Evolutionary conservation across 495 filamentous ascomycete genomes (phyloP), one percentile per base, ranked within the genome.

Genomic region (Trichoderma gamsii): DNA sequence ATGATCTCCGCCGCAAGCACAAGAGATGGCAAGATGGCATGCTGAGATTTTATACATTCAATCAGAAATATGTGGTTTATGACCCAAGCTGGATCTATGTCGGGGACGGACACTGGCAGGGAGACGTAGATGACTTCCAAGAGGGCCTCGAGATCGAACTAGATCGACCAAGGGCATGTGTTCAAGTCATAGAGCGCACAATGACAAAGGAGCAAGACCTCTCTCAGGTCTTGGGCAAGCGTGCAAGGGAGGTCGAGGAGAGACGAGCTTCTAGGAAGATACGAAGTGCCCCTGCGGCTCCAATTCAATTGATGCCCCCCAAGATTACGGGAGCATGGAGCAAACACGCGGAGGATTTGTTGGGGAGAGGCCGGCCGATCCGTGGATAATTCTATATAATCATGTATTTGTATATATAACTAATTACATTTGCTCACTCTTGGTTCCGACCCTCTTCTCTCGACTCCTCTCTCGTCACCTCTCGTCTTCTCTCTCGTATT

Each of bases 1-100:
- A 89, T 70, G 93, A 97, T 73, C 75, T 96, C 65, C 86, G 88
- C 11, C 85, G 90, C 65, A 97, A 97, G 77, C 86, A 89, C 66
- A 97, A 97, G 77, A 80, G 90, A 63, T 97, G 93, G 93, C 91
- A 94, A 71, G 93, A 97, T 89, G 93, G 93, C 52, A 86, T 88
- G 61, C 83, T 97, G 41, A 87, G 89, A 66, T 96, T 87, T 73
- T 93, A 97, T 75, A 90, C 90, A 2, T 96, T 96, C 83, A 97
- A 97, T 78, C 91, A 89, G 71, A 87, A 93, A 4, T 80, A 92
- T 49, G 96, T 97, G 93, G 90, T 95, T 25, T 94, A 94, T 72
- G 93, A 97, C 74, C 86, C 87, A 18, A 79, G 82, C 21, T 85
- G 91, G 0, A 91, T 95, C 76, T 91, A 88, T 70, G 82, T 97